A percentile compares a stretch with the other conserved stretches of the same genome.
These are phyloP conservation scores for Penicillium sp. DNA, from an alignment of 2,329 filamentous ascomycete species.

Conservation along the genomic window DNA sequence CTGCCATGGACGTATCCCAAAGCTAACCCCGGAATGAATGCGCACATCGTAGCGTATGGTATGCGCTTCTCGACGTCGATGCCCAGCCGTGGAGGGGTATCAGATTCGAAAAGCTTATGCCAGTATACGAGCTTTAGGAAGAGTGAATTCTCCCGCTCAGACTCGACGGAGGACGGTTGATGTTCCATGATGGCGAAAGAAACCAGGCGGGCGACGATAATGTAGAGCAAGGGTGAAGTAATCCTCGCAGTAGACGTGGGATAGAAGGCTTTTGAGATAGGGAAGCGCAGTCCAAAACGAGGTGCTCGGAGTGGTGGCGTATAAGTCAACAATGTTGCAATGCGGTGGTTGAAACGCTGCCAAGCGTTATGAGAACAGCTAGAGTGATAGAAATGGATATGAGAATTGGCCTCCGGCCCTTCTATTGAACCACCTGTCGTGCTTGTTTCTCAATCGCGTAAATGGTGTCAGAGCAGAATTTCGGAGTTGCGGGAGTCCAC, in stretches of 20 bases:
- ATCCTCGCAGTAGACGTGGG: not conserved
- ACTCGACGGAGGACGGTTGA: constrained; percentile 6
- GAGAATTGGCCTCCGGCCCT: not conserved
- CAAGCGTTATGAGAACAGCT: not conserved
- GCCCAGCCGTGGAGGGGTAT: constrained; percentile 51
- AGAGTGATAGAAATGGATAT: too few species aligned
- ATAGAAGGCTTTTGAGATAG: not conserved
- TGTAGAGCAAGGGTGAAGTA: not conserved
- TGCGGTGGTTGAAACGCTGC: not conserved
- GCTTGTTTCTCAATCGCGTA: not conserved
- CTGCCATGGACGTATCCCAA: constrained; percentile 73
- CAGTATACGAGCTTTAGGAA: constrained; percentile 34
- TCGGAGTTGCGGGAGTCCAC: constrained; percentile 4
- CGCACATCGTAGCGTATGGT: constrained; percentile 61
- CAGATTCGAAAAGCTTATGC: constrained; percentile 40
- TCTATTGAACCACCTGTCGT: not conserved
- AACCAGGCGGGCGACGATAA: not conserved
- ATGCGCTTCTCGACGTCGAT: constrained; percentile 67
- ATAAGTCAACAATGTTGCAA: not conserved
- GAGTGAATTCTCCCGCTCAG: constrained; percentile 17
- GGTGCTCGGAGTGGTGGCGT: not conserved
- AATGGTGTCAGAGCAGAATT: not conserved
- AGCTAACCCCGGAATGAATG: constrained; percentile 67
- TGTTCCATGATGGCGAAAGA: constrained; percentile 14
- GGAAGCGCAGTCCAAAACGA: not conserved